Evolutionary conservation across 2,329 filamentous ascomycete species (phyloP).

Genomic region (Iodosphaeria phyllophila): DNA sequence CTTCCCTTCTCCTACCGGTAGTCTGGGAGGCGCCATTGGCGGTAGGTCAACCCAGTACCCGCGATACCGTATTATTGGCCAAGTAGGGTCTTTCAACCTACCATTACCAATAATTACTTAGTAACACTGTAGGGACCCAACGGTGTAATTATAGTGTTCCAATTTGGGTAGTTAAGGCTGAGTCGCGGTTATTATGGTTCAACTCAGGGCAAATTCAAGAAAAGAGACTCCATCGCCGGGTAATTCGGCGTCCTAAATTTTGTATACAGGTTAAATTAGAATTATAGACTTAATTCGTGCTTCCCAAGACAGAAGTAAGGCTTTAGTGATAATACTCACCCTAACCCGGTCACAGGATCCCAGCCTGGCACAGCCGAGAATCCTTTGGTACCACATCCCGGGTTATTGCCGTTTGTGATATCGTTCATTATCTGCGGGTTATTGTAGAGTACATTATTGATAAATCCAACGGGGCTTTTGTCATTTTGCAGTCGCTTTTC

Average conservation of each 20-base stretch:
- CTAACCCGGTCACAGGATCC: constrained; percentile 16
- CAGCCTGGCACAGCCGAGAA: constrained; percentile 12
- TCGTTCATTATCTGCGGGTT: constrained; percentile 13
- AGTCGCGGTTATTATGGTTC: too few species aligned
- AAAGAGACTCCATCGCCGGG: constrained; percentile 4
- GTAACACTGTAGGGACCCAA: too few species aligned
- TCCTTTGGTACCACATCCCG: constrained; percentile 11
- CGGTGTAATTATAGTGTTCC: too few species aligned
- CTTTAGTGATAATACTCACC: too few species aligned
- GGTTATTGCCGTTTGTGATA: constrained; percentile 12
- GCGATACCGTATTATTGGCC: too few species aligned
- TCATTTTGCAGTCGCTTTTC: constrained; percentile 8
- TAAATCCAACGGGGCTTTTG: constrained; percentile 9
- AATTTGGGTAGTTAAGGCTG: too few species aligned
- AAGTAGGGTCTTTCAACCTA: too few species aligned
- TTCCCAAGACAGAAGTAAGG: neutral
- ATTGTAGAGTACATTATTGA: constrained; percentile 11
- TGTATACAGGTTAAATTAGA: neutral
- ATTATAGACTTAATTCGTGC: neutral
- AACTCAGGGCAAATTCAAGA: constrained; percentile 3
- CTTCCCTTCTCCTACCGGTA: too few species aligned
- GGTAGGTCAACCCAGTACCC: too few species aligned
- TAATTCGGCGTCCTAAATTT: constrained; percentile 3
- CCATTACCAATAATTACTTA: too few species aligned
- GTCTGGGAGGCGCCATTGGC: too few species aligned